Evolutionary conservation across 805 yeast genomes (phyloP), one percentile per base, ranked within the genome.

Genomic region (Metschnikowia drakensbergensis): DNA sequence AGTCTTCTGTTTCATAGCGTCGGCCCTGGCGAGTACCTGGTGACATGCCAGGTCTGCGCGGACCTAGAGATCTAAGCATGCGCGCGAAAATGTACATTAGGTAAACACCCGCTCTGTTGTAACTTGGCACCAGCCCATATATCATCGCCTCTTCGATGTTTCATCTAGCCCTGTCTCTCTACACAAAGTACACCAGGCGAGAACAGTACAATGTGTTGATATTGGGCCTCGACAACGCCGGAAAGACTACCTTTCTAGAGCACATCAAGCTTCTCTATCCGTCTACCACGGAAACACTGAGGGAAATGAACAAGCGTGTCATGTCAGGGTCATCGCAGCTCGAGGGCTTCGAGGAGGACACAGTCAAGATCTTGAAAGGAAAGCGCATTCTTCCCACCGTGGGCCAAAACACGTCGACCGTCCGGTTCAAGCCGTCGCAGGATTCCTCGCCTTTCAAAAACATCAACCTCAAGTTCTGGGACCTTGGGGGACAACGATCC

Each of bases 191-290:
- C 58, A 71, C 75, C 48, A 67, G 72, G 55, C 63, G 76, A 43
- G 77, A 72, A 50, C 77, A 72, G 59, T 72, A 72, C 56, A 72
- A 72, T 49, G 59, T 72, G 39, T 75, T 92, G 42, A 87, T 92
- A 33, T 72, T 92, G 23, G 99, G 99, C 17, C 77, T 92, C 28
- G 97, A 92, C 66, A 91, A 92, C 71, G 96, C 98, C 0, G 99
- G 99, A 1, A 92, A 92, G 64, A 94, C 98, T 10, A 65, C 71
- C 8, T 68, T 68, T 48, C 54, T 70, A 39, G 75, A 71, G 56
- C 74, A 69, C 54, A 49, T 71, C 39, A 71, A 72, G 59, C 63
- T 72, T 28, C 59, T 72, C 23, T 70, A 67, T 48, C 63, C 70
- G 8, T 47, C 63, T 25, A 61, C 67, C n/a, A 57, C 52, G 29